Evolutionary conservation across 306 rosid genomes (phyloP), one percentile per base, ranked within the genome.

Genomic region (Cyamopsis tetragonoloba): DNA sequence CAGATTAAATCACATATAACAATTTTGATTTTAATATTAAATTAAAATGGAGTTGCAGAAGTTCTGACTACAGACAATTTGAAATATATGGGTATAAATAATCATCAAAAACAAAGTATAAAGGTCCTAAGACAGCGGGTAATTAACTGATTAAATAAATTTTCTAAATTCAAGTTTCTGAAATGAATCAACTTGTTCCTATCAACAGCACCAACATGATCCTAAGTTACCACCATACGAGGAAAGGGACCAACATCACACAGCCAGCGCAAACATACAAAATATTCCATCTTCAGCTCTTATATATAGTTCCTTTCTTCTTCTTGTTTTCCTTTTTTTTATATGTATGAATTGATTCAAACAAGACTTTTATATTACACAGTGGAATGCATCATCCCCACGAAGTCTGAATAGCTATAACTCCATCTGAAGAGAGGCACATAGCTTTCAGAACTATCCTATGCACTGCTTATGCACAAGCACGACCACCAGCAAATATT

Each of bases 201-300:
- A 34, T 22, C 50, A 50, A 34, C 20, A 26, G 38, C 11, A 32
- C 48, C 27, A 56, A 71, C 62, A 14, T 4, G 27, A 35, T 35
- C 14, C 14, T 4, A 20, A 24, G 27, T 47, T n/a, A 37, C 34
- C 31, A 67, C 70, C 17, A 38, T 35, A 38, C 28, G 10, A 63
- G 49, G 39, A 44, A 34, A 12, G 37, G 53, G 43, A 38, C 19
- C 22, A 77, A 55, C 19, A 64, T 38, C 58, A 51, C 54, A 37
- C 46, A 15, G 11, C 49, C 28, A 55, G 13, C 68, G 17, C 43
- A 37, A 53, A 23, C 44, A 7, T 53, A 11, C 38, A 32, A 22
- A 39, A 15, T 0, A n/a, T 41, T 23, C 24, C 66, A 31, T n/a
- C 20, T 26, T 26, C 27, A 62, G 34, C 15, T 26, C 42, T 18